Conservation (phyloP, 208 protist species). For the Crithidia thermophila region DNA sequence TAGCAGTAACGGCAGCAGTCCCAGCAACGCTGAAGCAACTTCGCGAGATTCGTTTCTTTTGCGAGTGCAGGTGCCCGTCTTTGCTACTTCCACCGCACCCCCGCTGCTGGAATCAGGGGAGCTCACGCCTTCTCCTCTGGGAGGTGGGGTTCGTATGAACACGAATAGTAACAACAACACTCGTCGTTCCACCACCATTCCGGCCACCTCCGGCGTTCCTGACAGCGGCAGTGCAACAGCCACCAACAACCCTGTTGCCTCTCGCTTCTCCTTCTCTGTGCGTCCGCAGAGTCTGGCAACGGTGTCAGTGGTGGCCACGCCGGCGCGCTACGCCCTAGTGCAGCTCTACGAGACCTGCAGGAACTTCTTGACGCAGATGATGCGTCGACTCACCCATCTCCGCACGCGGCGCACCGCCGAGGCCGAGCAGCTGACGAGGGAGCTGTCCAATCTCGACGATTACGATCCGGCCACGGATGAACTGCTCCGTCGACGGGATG, state of each 20-base stretch:
- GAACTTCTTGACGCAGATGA: slow-evolving; percentile 41
- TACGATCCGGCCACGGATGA: slow-evolving; percentile 54
- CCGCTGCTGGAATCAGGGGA: slow-evolving; percentile 4
- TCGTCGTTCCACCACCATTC: neutral
- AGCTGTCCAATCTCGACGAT: slow-evolving; percentile 32
- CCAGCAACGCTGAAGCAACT: too few species aligned
- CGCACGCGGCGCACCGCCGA: slow-evolving; percentile 38
- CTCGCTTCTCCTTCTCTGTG: neutral
- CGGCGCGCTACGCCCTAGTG: slow-evolving; percentile 38
- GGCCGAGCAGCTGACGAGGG: slow-evolving; percentile 32
- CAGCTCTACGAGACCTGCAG: slow-evolving; percentile 46
- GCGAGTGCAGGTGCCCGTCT: slow-evolving; percentile 29
- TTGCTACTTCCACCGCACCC: slow-evolving; percentile 10
- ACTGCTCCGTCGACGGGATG: slow-evolving; percentile 17
- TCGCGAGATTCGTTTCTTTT: slow-evolving; percentile 17
- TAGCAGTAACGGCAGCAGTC: neutral
- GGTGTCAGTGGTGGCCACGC: slow-evolving; percentile 35
- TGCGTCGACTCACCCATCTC: slow-evolving; percentile 39
- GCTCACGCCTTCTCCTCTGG: neutral
- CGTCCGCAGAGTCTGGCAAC: neutral
- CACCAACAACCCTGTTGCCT: too few species aligned
- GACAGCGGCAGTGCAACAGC: too few species aligned
- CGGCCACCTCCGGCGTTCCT: too few species aligned
- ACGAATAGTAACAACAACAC: neutral
- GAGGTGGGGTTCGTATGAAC: neutral